These are phyloP conservation scores for Podaxis sp. DNA, from an alignment of 768 basidiomycete species.

Conservation along the genomic window DNA sequence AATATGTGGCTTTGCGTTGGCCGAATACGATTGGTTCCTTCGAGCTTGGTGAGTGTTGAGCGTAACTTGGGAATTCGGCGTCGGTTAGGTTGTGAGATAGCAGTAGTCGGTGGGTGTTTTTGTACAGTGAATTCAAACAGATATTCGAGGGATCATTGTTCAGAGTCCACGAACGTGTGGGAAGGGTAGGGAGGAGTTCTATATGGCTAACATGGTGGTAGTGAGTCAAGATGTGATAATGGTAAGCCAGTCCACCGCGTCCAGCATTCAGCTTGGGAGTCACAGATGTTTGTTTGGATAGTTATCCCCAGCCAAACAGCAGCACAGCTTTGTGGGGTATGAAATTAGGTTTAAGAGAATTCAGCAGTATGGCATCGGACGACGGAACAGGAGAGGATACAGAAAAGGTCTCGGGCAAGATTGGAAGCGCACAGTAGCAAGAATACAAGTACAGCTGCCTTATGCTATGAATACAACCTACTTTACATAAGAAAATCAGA, in stretches of 20 bases:
- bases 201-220: constrained; percentile 9
- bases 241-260: background rate
- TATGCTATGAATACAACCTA: no score
- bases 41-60: background rate
- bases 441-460: background rate
- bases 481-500: no score
- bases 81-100: background rate
- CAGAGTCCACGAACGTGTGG: background rate
- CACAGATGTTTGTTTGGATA: background rate
- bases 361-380: no score
- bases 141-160: constrained; percentile 33
- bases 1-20: constrained; percentile 10
- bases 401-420: no score
- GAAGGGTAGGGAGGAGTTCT: background rate
- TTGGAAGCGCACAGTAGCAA: no score
- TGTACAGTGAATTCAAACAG: constrained; percentile 2
- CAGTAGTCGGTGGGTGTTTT: background rate
- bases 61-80: constrained; percentile 7
- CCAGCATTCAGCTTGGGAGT: background rate
- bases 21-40: background rate
- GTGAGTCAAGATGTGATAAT: constrained; percentile 6
- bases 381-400: no score
- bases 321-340: constrained; percentile 1
- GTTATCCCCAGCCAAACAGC: constrained; percentile 1
- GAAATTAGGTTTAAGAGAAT: background rate